Evolutionary conservation across 2,329 filamentous ascomycete genomes (phyloP), one percentile per base, ranked within the genome.

Genomic region (Lachnellula arida): DNA sequence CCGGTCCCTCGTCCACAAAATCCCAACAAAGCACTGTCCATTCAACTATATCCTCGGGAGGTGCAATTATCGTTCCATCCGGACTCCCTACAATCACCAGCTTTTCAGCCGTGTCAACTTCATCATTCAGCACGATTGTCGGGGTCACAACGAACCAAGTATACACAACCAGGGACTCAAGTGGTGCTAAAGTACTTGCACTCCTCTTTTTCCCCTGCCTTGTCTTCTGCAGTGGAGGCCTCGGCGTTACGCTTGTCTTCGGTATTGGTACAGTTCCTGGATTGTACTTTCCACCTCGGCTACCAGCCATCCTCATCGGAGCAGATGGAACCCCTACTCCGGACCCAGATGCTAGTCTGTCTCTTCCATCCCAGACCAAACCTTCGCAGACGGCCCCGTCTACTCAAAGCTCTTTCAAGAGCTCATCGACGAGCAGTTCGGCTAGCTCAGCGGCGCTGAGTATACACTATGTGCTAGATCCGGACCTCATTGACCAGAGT

Each of bases 131-230:
- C 34, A 50, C 48, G 7, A 39, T 50, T 17, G 22, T 4, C 9
- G 48, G 48, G n/a, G 48, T 50, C 14, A 50, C 48, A 15, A 50
- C 48, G 4, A 50, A 50, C n/a, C 28, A 50, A 23, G 34, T 50
- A 6, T 50, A 50, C 48, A 50, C 48, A 6, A 50, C 48, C 22
- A 14, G 28, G 5, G 48, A 50, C 34, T 37, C 48, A 19, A 37
- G 28, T 15, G 48, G 48, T 6, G 34, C 14, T n/a, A 7, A n/a
- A 37, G 22, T 50, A n/a, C 15, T 32, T 9, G 34, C 22, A 8
- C 34, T 50, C 15, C n/a, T 50, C 19, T 50, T 50, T 32, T 50
- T 50, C 32, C 48, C 48, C 14, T 50, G 48, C 37, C 48, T 50
- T 32, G 17, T 50, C 15, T 19, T 50, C 15, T 50, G 48, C 22